These are phyloP conservation scores for Pichia membranifaciens DNA, from an alignment of 805 yeast species.

Conservation along the genomic window DNA sequence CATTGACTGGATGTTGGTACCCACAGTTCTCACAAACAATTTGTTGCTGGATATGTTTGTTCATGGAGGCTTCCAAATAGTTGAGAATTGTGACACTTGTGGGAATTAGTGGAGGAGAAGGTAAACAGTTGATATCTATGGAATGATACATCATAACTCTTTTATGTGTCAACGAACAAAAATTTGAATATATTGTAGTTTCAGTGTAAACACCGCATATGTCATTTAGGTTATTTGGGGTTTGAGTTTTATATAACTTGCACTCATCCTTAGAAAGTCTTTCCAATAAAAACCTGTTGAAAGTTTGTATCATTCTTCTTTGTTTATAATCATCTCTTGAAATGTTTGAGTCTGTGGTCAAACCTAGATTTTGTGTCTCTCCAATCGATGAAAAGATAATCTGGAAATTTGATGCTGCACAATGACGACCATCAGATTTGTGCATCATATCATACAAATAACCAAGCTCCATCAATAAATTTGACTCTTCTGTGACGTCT, in stretches of 20 bases:
- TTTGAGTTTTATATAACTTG: constrained; percentile 22
- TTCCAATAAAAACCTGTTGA: constrained; percentile 54
- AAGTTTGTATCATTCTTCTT: constrained; percentile 42
- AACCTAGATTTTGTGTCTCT: constrained; percentile 47
- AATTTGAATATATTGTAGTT: constrained; percentile 35
- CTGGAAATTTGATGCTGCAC: constrained; percentile 77
- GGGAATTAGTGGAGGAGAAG: constrained; percentile 30
- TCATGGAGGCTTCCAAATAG: constrained; percentile 58
- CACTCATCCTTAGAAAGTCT: constrained; percentile 47
- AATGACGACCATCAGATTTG: constrained; percentile 72
- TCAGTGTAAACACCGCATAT: constrained; percentile 41
- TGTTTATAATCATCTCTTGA: constrained; percentile 39
- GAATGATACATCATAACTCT: constrained; percentile 33
- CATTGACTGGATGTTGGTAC: constrained; percentile 48
- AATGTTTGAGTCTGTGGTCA: constrained; percentile 47
- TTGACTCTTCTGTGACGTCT: constrained; percentile 41
- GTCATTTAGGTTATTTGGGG: constrained; percentile 19
- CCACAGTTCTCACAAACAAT: constrained; percentile 50
- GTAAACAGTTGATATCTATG: constrained; percentile 36
- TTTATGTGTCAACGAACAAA: constrained; percentile 35
- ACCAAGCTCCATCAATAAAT: constrained; percentile 76
- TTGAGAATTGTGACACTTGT: constrained; percentile 40
- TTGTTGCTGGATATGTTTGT: constrained; percentile 42
- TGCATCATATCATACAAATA: constrained; percentile 87
- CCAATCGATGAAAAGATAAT: constrained; percentile 41